phyloP scores from a whole-genome alignment of 2,329 filamentous ascomycete genomes.

The Geosmithia flava region DNA sequence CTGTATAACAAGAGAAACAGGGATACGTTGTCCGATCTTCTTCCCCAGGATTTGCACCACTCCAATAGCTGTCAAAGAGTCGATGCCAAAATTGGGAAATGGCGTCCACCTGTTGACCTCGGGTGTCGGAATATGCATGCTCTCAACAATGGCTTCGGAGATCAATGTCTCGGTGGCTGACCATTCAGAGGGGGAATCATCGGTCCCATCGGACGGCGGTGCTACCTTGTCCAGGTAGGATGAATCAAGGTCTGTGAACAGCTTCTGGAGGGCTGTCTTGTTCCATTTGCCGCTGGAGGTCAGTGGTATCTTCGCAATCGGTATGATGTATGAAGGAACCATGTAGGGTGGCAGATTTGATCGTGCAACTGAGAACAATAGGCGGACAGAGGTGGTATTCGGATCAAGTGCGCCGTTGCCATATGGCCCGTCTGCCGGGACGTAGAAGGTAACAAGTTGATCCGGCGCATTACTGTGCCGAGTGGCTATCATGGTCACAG shows the following conservation, averaged over 20 bases:
- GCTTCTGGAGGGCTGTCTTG: slow-evolving; percentile 33
- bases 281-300: slow-evolving; percentile 69
- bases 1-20: slow-evolving; percentile 59
- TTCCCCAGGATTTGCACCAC: slow-evolving; percentile 46
- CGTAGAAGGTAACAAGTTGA: slow-evolving; percentile 59
- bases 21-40: slow-evolving; percentile 31
- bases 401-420: slow-evolving; percentile 24
- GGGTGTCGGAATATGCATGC: slow-evolving; percentile 28
- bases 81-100: slow-evolving; percentile 66
- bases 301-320: slow-evolving; percentile 55
- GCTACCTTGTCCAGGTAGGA: slow-evolving; percentile 27
- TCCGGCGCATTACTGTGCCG: slow-evolving; percentile 24
- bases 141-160: slow-evolving; percentile 37
- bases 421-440: slow-evolving; percentile 22
- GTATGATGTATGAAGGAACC: slow-evolving; percentile 64
- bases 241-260: slow-evolving; percentile 32
- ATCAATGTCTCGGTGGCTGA: slow-evolving; percentile 43
- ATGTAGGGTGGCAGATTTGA: slow-evolving; percentile 59
- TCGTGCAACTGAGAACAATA: slow-evolving; percentile 42
- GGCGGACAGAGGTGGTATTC: slow-evolving; percentile 18
- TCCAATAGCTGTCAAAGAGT: slow-evolving; percentile 71
- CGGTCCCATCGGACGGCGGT: slow-evolving; percentile 10
- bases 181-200: slow-evolving; percentile 28
- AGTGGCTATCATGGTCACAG: slow-evolving; percentile 47
- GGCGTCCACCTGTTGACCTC: slow-evolving; percentile 54